phyloP scores from a whole-genome alignment of 2,329 filamentous ascomycete genomes.

The Neoscytalidium dimidiatum region DNA sequence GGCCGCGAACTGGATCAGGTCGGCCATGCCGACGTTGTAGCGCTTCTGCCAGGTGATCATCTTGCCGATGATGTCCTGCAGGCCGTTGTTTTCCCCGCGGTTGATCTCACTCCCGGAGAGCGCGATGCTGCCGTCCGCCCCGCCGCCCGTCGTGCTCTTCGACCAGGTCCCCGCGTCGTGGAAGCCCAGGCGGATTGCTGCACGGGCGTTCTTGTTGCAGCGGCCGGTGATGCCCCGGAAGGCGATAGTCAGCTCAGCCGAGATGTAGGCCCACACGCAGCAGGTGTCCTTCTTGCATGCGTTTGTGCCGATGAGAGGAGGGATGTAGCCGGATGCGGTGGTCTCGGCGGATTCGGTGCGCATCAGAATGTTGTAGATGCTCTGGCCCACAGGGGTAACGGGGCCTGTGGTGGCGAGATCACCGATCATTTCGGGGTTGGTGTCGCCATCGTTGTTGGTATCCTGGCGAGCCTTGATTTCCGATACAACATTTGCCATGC shows the following conservation, averaged over 20 bases:
- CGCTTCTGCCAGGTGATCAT: constrained; percentile 42
- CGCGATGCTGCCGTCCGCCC: constrained; percentile 45
- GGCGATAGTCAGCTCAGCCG: constrained; percentile 29
- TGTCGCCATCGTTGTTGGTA: constrained; percentile 23
- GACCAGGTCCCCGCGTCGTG: constrained; percentile 39
- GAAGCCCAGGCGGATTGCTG: constrained; percentile 34
- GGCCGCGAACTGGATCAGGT: constrained; percentile 55
- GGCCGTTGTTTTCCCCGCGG: constrained; percentile 47
- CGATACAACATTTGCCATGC: constrained; percentile 22
- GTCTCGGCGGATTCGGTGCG: constrained; percentile 31
- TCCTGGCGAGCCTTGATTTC: not conserved
- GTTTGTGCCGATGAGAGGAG: constrained; percentile 26
- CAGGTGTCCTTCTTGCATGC: constrained; percentile 37
- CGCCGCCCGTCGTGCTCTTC: constrained; percentile 35
- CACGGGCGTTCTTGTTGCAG: constrained; percentile 32
- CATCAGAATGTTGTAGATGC: constrained; percentile 32
- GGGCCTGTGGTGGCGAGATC: constrained; percentile 34
- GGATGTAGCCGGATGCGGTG: constrained; percentile 26
- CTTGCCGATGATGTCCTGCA: constrained; percentile 44
- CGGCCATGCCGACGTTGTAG: constrained; percentile 53
- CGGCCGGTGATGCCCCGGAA: constrained; percentile 30
- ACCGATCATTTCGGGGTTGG: constrained; percentile 36
- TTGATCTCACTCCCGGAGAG: constrained; percentile 39
- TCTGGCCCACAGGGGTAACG: constrained; percentile 24
- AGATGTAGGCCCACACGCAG: constrained; percentile 38